Evolutionary conservation across 305 asterid species (phyloP), one percentile per base, ranked within the genome.

Genomic region (Solanum aculeatissimum): DNA sequence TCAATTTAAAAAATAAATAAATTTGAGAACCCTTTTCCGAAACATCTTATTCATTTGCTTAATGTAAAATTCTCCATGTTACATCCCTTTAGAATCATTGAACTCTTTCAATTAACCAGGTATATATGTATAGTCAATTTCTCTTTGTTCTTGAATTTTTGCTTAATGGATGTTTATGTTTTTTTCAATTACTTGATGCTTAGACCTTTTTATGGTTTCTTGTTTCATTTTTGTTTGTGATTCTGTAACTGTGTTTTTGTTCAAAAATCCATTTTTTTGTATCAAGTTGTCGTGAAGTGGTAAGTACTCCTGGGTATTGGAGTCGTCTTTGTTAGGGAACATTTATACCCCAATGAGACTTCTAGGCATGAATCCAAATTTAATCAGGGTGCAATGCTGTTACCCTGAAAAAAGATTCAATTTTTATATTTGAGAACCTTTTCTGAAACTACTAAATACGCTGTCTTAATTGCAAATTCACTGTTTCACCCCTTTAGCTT

Each of bases 61-160:
- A 88, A 92, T 92, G 95, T 91, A 92, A 3, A 86, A 80, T 60
- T 88, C 92, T 81, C 84, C 89, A 23, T 84, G 89, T 75, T 88
- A 84, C 27, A 81, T 90, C 35, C 89, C 91, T 87, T 84, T 83
- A 83, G 51, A 86, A 53, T 87, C 94, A 85, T 58, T 84, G 1
- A 87, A 86, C 6, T 65, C 43, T 80, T 25, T 74, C 40, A 70
- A 86, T 69, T 90, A 85, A 85, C 87, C 89, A 18, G 91, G 9
- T 42, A 42, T 7, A 42, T 42, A 8, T 10, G 5, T 3, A 18
- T 54, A 54, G 10, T 38, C n/a, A 32, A 38, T 63, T 58, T 58
- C 82, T 87, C 16, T 71, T 10, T 16, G 43, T 81, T 62, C 43
- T 5, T 62, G 27, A 35, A 55, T 27, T 68, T 54, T 85, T 51